These are phyloP conservation scores for Pseudogymnoascus sp. DNA, from an alignment of 2,329 filamentous ascomycete genomes.

Conservation along the genomic window DNA sequence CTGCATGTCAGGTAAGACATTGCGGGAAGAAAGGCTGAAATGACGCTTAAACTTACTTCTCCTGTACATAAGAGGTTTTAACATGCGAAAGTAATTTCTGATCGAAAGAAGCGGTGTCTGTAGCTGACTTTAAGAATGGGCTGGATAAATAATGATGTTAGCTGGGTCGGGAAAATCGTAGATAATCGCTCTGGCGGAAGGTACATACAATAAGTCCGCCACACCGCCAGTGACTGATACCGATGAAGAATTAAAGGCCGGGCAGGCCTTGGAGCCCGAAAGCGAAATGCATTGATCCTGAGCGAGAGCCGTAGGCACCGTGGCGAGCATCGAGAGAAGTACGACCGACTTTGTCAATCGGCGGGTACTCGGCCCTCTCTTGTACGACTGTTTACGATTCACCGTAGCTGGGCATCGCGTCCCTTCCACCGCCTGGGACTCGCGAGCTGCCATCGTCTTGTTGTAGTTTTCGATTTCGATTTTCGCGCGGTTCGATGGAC, in stretches of 20 bases:
- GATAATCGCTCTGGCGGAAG: not conserved
- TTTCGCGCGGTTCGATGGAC: not conserved
- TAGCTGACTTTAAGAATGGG: slow-evolving; percentile 78
- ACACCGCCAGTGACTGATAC: slow-evolving; percentile 41
- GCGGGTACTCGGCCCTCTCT: not conserved
- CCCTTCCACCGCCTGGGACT: slow-evolving; percentile 4
- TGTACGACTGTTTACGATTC: slow-evolving; percentile 3
- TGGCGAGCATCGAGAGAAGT: slow-evolving; percentile 24
- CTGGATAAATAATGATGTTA: slow-evolving; percentile 38
- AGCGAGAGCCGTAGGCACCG: slow-evolving; percentile 24
- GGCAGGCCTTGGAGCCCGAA: slow-evolving; percentile 58
- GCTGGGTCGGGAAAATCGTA: not conserved
- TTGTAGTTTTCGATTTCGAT: not conserved
- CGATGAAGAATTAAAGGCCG: slow-evolving; percentile 64
- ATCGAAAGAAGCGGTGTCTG: slow-evolving; percentile 70
- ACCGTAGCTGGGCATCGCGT: not conserved
- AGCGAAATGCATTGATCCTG: slow-evolving; percentile 53
- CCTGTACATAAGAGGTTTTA: slow-evolving; percentile 61
- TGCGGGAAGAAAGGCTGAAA: slow-evolving; percentile 5
- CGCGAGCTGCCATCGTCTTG: not conserved
- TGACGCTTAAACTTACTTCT: slow-evolving; percentile 52
- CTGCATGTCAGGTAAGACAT: slow-evolving; percentile 40
- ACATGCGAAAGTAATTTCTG: slow-evolving; percentile 64
- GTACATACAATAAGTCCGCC: slow-evolving; percentile 11
- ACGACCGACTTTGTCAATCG: slow-evolving; percentile 8